These are phyloP conservation scores for Scytalidium sp. DNA, from an alignment of 2,329 filamentous ascomycete species.

Conservation along the genomic window DNA sequence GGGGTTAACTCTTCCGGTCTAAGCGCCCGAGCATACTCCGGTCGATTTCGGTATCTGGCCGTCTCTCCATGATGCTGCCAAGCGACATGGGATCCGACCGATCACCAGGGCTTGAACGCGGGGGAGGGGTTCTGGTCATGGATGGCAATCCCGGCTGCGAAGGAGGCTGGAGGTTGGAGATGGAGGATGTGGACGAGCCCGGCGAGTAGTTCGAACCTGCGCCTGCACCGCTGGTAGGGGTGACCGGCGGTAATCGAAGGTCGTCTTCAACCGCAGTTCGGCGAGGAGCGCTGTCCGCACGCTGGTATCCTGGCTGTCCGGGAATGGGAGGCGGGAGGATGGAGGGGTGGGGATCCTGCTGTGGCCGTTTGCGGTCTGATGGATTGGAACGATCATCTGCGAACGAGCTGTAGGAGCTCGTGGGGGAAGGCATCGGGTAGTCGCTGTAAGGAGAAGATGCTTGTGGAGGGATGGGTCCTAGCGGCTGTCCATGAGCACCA, in stretches of 20 bases:
- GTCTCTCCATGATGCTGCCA: constrained; percentile 28
- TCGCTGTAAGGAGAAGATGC: constrained; percentile 25
- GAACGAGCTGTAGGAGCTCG: constrained; percentile 25
- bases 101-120: constrained; percentile 24
- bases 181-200: constrained; percentile 20
- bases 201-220: constrained; percentile 26
- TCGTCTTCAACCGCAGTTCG: constrained; percentile 27
- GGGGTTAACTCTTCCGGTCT: constrained; percentile 20
- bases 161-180: constrained; percentile 23
- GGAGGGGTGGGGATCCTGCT: constrained; percentile 30
- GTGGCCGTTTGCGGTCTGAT: constrained; percentile 26
- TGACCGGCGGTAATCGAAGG: constrained; percentile 29
- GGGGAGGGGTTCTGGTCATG: constrained; percentile 25
- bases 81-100: constrained; percentile 29
- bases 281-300: constrained; percentile 17
- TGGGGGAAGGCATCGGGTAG: constrained; percentile 28
- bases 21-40: constrained; percentile 27
- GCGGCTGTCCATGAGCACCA: constrained; percentile 36
- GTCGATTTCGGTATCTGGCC: constrained; percentile 28
- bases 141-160: constrained; percentile 18
- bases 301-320: constrained; percentile 22
- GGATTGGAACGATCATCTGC: constrained; percentile 11
- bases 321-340: constrained; percentile 33
- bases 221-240: constrained; percentile 17
- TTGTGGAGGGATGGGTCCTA: constrained; percentile 23